Evolutionary conservation across 2,329 filamentous ascomycete genomes (phyloP).

Genomic region (Monosporascus sp.): DNA sequence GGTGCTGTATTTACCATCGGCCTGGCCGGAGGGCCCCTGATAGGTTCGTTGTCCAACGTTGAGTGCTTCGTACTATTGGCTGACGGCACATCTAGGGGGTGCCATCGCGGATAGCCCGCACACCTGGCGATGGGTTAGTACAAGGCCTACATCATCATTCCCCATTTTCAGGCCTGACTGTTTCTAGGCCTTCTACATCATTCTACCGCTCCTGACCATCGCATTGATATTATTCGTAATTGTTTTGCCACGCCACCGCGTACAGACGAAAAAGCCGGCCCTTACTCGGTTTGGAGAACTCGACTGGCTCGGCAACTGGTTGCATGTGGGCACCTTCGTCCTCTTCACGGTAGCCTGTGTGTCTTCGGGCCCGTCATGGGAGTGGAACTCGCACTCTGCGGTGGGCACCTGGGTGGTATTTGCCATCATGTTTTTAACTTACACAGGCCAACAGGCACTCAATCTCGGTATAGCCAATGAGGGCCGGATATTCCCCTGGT

Average conservation of each 20-base stretch:
- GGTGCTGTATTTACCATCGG: constrained; percentile 22
- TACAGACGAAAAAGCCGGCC: constrained; percentile 13
- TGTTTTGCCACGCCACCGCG: constrained; percentile 32
- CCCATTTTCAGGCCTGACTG: neutral
- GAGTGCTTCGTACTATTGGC: constrained; percentile 7
- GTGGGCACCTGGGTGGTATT: constrained; percentile 44
- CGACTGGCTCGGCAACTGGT: constrained; percentile 25
- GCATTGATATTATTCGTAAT: constrained; percentile 31
- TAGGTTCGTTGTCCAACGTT: constrained; percentile 19
- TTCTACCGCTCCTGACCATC: constrained; percentile 9
- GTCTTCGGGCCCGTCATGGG: constrained; percentile 44
- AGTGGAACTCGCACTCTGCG: constrained; percentile 38
- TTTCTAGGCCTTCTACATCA: constrained; percentile 14
- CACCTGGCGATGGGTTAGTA: constrained; percentile 35
- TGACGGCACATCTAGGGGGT: constrained; percentile 12
- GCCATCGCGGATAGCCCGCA: constrained; percentile 27
- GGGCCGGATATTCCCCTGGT: constrained; percentile 34
- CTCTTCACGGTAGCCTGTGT: constrained; percentile 41
- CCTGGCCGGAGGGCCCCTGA: constrained; percentile 18
- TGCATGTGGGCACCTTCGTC: constrained; percentile 27
- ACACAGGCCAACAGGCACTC: constrained; percentile 41
- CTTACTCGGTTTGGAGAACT: constrained; percentile 16
- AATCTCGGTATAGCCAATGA: constrained; percentile 37
- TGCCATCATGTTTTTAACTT: constrained; percentile 36
- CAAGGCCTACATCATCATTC: neutral